A percentile compares a stretch with the other conserved stretches of the same genome.
Conservation (phyloP, 2,329 filamentous ascomycete genomes). For the Lasiodiplodia sp. region DNA sequence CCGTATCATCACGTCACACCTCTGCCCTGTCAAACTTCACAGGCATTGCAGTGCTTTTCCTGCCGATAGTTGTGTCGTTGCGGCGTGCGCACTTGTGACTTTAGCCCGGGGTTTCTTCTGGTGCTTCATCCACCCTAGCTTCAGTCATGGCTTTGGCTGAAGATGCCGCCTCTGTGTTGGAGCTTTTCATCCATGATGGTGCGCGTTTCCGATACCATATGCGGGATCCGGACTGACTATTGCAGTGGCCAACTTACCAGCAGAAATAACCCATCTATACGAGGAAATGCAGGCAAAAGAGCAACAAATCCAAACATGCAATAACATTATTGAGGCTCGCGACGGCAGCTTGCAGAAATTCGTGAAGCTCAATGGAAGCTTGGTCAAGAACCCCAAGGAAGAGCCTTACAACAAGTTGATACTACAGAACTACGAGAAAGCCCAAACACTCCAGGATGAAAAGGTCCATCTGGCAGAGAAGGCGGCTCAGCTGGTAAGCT, state of each 20-base stretch:
- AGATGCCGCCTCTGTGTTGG: constrained; percentile 73
- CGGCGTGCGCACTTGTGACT: not conserved
- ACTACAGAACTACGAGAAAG: constrained; percentile 70
- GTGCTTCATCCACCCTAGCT: not conserved
- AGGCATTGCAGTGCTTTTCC: not conserved
- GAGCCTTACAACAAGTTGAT: constrained; percentile 71
- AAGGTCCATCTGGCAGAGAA: constrained; percentile 76
- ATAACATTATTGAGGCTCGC: constrained; percentile 72
- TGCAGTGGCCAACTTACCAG: constrained; percentile 76
- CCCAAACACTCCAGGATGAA: constrained; percentile 75
- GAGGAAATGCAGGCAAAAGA: constrained; percentile 86
- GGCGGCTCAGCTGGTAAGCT: constrained; percentile 68
- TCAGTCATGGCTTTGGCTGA: constrained; percentile 54
- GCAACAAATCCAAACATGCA: constrained; percentile 71
- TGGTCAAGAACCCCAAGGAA: constrained; percentile 78
- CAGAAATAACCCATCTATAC: constrained; percentile 82
- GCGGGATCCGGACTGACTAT: not conserved
- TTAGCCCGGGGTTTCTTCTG: not conserved
- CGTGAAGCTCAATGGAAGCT: constrained; percentile 78
- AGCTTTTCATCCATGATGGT: constrained; percentile 78
- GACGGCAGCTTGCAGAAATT: constrained; percentile 81
- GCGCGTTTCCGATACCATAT: constrained; percentile 25
- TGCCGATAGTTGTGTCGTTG: not conserved
- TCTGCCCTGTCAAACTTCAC: not conserved
- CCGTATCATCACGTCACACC: not conserved